These are phyloP conservation scores for Lactifluus rugatus DNA, from an alignment of 768 basidiomycete species.

Conservation along the genomic window DNA sequence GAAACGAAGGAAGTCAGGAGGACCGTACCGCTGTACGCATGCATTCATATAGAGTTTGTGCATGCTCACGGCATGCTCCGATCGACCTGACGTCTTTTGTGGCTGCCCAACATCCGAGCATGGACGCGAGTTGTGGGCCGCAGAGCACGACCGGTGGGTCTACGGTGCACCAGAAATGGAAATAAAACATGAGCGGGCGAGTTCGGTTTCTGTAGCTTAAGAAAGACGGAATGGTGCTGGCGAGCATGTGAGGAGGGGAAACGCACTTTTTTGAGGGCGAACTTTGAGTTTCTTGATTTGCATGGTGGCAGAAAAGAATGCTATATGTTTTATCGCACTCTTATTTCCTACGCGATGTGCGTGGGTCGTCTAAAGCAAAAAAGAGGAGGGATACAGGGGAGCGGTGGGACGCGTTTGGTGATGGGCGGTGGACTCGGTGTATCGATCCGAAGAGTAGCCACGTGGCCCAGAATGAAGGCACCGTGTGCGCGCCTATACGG, in stretches of 20 bases:
- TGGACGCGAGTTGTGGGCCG: constrained; percentile 56
- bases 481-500: not conserved
- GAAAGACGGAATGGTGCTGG: not conserved
- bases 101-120: constrained; percentile 86
- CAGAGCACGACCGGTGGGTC: constrained; percentile 42
- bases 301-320: constrained; percentile 19
- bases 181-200: constrained; percentile 36
- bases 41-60: constrained; percentile 60
- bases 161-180: constrained; percentile 21
- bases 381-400: no score
- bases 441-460: not conserved
- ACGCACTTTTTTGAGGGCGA: constrained; percentile 60
- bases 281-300: constrained; percentile 77
- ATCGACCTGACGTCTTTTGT: constrained; percentile 49
- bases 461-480: not conserved
- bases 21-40: constrained; percentile 74
- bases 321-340: not conserved
- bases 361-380: no score
- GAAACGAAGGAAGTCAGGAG: constrained; percentile 1
- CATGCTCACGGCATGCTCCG: constrained; percentile 45
- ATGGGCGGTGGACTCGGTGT: no score
- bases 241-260: not conserved
- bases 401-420: not conserved
- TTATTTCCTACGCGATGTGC: not conserved
- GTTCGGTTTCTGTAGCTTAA: not conserved